Percentiles rank a stretch among this genome's conserved stretches.
phyloP scores from a whole-genome alignment of 2,329 filamentous ascomycete genomes.

The Cytospora leucostoma region DNA sequence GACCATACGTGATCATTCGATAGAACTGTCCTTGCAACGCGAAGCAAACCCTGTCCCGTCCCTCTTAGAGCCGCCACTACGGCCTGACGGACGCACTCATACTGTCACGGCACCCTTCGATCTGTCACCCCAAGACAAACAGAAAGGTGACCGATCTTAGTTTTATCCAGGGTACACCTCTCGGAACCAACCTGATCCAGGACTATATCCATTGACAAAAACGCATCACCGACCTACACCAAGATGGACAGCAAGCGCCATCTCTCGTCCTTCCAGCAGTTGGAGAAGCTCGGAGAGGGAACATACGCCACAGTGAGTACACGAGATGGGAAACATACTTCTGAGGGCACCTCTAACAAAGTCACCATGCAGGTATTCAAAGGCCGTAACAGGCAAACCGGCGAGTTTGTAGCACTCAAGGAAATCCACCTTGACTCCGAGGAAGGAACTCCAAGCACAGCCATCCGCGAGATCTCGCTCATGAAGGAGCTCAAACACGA shows the following conservation, averaged over 20 bases:
- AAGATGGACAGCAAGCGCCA: constrained; percentile 89
- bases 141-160: constrained; percentile 42
- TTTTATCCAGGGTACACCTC: constrained; percentile 43
- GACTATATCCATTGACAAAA: constrained; percentile 35
- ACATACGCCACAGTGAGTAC: constrained; percentile 90
- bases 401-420: constrained; percentile 94
- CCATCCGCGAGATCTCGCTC: constrained; percentile 95
- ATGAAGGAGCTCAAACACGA: constrained; percentile 99
- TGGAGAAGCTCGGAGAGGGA: constrained; percentile 97
- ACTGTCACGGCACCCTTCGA: constrained; percentile 32
- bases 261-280: constrained; percentile 97
- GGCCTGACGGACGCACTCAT: constrained; percentile 31
- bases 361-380: constrained; percentile 76
- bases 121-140: constrained; percentile 34
- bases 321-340: neutral
- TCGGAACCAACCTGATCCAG: constrained; percentile 36
- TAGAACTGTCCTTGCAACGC: neutral
- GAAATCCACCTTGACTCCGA: constrained; percentile 99
- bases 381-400: constrained; percentile 94
- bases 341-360: constrained; percentile 21
- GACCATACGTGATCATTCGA: neutral
- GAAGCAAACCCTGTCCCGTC: constrained; percentile 1
- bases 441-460: constrained; percentile 95
- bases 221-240: constrained; percentile 12
- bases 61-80: neutral